phyloP scores from a whole-genome alignment of 1,284 basidiomycete species.

The Agroathelia rolfsii region DNA sequence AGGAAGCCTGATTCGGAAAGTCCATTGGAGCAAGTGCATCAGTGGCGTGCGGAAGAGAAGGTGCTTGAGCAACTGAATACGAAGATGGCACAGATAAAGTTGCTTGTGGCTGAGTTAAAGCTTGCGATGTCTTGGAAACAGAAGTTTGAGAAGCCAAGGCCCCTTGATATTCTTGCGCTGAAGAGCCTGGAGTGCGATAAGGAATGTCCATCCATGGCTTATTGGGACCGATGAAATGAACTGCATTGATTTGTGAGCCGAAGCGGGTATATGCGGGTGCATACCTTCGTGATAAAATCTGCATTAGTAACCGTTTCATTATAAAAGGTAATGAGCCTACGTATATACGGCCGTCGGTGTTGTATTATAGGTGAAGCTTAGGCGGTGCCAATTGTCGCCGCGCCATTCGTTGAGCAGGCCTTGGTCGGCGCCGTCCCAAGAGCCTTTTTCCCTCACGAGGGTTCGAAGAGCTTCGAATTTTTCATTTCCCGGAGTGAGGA shows the following conservation, averaged over 20 bases:
- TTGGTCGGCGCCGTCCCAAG: slow-evolving; percentile 97
- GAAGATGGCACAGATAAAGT: no score
- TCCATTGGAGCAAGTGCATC: no score
- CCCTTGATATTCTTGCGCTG: no score
- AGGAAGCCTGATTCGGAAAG: no score
- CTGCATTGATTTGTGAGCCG: slow-evolving; percentile 77
- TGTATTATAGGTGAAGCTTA: slow-evolving; percentile 95
- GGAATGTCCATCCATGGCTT: slow-evolving; percentile 85
- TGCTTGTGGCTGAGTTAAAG: no score
- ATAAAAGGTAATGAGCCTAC: slow-evolving; percentile 37
- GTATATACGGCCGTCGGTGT: slow-evolving; percentile 97
- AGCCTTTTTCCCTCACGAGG: slow-evolving; percentile 68
- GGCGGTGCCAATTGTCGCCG: slow-evolving; percentile 78
- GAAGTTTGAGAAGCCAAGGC: no score
- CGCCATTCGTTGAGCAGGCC: slow-evolving; percentile 93
- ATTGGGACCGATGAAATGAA: slow-evolving; percentile 91
- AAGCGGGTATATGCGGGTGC: slow-evolving; percentile 93
- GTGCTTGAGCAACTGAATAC: no score
- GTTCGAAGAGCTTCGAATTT: slow-evolving; percentile 72
- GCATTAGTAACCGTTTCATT: slow-evolving; percentile 15
- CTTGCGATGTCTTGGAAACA: no score
- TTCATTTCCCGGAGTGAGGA: slow-evolving; percentile 70
- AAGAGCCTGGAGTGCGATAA: slow-evolving; percentile 49
- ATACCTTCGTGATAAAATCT: slow-evolving; percentile 46
- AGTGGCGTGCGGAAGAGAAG: no score